Conservation (phyloP, 2,329 filamentous ascomycete genomes). For the Onygena corvina region DNA sequence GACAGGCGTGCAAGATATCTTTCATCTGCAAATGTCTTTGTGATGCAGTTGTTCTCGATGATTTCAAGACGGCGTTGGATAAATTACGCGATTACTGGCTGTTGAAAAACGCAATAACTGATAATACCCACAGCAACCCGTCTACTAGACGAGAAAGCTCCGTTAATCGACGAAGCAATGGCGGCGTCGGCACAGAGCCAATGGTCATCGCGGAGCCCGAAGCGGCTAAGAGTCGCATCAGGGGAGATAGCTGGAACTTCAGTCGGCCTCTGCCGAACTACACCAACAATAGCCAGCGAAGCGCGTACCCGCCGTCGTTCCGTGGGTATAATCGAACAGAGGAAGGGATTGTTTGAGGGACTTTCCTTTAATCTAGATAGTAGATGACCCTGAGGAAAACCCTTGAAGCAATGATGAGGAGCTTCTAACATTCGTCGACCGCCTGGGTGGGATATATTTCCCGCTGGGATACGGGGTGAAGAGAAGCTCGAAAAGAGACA, state of each 20-base stretch:
- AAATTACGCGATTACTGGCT: conserved; percentile 26
- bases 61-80: conserved; percentile 51
- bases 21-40: conserved; percentile 57
- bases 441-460: no score
- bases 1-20: conserved; percentile 29
- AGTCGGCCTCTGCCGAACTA: not conserved
- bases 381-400: not conserved
- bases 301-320: not conserved
- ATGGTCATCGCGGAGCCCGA: not conserved
- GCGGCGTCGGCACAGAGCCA: not conserved
- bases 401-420: no score
- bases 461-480: no score
- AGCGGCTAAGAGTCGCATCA: not conserved
- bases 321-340: not conserved
- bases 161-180: not conserved
- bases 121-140: conserved; percentile 6
- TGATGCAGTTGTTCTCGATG: conserved; percentile 54
- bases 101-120: conserved; percentile 19
- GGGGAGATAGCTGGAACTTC: not conserved
- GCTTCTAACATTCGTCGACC: no score
- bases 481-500: no score
- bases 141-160: not conserved
- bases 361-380: not conserved
- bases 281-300: not conserved
- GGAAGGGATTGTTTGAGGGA: not conserved